These are phyloP conservation scores for Fremontodendron californicum DNA, from an alignment of 345 rosid genomes.

Conservation along the genomic window DNA sequence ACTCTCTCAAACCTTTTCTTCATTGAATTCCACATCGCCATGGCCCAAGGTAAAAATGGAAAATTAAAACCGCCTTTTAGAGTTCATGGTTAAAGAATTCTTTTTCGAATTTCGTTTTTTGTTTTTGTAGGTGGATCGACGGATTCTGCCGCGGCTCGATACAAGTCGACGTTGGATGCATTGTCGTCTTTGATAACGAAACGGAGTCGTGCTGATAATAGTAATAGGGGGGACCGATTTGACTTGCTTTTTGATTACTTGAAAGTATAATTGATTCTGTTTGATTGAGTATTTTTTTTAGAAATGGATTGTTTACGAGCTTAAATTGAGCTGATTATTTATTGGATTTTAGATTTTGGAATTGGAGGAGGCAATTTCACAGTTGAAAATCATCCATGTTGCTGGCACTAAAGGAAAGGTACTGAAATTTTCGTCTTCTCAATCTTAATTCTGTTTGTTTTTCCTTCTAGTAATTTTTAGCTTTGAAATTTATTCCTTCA, in stretches of 20 bases:
- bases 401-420: slow-evolving; percentile 99
- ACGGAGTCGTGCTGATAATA: slow-evolving; percentile 63
- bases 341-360: slow-evolving; percentile 57
- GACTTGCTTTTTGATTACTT: slow-evolving; percentile 71
- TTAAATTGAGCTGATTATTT: neutral
- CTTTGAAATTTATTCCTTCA: neutral
- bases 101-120: neutral
- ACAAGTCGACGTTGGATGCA: slow-evolving; percentile 66
- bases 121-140: slow-evolving; percentile 31
- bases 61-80: no score
- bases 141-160: slow-evolving; percentile 26
- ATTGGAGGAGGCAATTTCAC: slow-evolving; percentile 63
- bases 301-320: neutral
- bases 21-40: neutral
- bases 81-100: neutral
- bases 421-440: neutral
- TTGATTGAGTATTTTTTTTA: neutral
- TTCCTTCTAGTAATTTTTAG: neutral
- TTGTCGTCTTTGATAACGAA: slow-evolving; percentile 78
- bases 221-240: slow-evolving; percentile 67
- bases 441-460: no score
- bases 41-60: neutral
- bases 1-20: neutral
- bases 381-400: slow-evolving; percentile 83
- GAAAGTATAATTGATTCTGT: slow-evolving; percentile 41